These are phyloP conservation scores for Prunus yedoensis DNA, from an alignment of 331 rosid genomes.

Conservation along the genomic window DNA sequence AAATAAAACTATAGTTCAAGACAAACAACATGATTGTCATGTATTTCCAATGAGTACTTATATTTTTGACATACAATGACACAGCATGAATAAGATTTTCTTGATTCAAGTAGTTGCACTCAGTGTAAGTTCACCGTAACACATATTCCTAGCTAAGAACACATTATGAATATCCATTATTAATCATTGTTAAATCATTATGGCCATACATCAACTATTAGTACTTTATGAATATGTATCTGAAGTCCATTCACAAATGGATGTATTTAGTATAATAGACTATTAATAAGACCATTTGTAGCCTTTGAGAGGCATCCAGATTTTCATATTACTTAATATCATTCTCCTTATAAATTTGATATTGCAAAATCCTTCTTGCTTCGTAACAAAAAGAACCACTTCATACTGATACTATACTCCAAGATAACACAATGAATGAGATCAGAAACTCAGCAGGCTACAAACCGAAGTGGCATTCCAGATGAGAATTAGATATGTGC, in stretches of 20 bases:
- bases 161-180: neutral
- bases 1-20: neutral
- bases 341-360: neutral
- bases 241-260: neutral
- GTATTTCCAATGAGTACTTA: neutral
- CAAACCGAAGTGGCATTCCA: neutral
- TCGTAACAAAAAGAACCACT: neutral
- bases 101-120: neutral
- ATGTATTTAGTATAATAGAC: neutral
- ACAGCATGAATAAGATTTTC: neutral
- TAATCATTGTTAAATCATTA: neutral
- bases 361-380: too few relatives aligned
- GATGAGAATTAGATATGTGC: neutral
- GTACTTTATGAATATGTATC: neutral
- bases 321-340: neutral
- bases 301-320: neutral
- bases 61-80: neutral
- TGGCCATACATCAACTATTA: neutral
- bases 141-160: neutral
- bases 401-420: neutral
- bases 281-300: neutral
- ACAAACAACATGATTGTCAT: neutral
- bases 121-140: neutral
- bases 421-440: neutral
- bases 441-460: neutral